phyloP scores from a whole-genome alignment of 257 asterid genomes.

The Ilex aquifolium region DNA sequence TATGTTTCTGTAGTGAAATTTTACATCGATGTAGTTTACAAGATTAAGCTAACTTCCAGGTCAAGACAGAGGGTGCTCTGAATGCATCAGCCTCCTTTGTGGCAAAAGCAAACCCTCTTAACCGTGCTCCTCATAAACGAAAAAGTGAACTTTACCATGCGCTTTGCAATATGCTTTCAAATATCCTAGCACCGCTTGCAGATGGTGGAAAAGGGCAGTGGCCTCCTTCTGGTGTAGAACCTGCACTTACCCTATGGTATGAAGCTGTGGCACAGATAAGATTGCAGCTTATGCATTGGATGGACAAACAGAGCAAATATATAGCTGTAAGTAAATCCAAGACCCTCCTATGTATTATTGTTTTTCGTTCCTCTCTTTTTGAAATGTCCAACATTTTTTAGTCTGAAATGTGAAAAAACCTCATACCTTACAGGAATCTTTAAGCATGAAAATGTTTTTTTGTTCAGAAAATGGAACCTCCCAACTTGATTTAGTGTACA shows the following conservation, averaged over 20 bases:
- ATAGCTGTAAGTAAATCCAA: slow-evolving; percentile 62
- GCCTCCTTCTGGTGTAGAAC: slow-evolving; percentile 96
- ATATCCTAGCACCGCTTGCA: slow-evolving; percentile 92
- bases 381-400: too few species aligned
- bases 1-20: slow-evolving; percentile 16
- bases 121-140: slow-evolving; percentile 93
- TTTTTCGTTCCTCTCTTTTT: too few species aligned
- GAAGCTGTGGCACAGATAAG: slow-evolving; percentile 97
- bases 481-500: too few species aligned
- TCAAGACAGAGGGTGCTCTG: slow-evolving; percentile 90
- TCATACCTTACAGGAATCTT: too few species aligned
- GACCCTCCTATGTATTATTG: background rate
- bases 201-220: slow-evolving; percentile 95
- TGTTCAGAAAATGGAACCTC: too few species aligned
- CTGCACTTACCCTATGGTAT: slow-evolving; percentile 95
- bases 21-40: slow-evolving; percentile 21
- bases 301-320: slow-evolving; percentile 98
- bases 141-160: slow-evolving; percentile 99
- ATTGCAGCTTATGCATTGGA: slow-evolving; percentile 88
- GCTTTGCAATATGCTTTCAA: slow-evolving; percentile 97
- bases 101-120: slow-evolving; percentile 95
- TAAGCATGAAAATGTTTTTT: too few species aligned
- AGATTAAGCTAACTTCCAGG: slow-evolving; percentile 53
- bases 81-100: slow-evolving; percentile 99
- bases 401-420: too few species aligned